Conservation (phyloP, 2,329 filamentous ascomycete genomes). For the Hypoxylon sp. region DNA sequence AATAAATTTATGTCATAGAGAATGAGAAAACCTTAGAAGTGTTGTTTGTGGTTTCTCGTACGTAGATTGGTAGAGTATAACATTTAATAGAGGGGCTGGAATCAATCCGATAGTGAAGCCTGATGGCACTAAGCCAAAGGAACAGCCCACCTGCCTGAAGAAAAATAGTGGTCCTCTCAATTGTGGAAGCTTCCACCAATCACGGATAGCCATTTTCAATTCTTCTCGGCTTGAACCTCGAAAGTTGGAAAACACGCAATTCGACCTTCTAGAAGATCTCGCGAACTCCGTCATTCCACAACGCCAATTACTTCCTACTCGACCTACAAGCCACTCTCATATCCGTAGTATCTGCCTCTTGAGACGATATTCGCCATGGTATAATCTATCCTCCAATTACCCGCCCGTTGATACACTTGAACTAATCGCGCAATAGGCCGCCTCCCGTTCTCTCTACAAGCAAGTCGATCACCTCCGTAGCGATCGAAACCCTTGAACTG, state of each 20-base stretch:
- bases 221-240: constrained; percentile 32
- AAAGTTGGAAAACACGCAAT: constrained; percentile 33
- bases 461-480: constrained; percentile 59
- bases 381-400: constrained; percentile 53
- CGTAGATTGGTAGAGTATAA: background rate
- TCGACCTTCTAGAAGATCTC: constrained; percentile 21
- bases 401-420: constrained; percentile 28
- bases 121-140: constrained; percentile 3
- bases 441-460: constrained; percentile 71
- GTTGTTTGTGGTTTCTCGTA: background rate
- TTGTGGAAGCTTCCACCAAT: constrained; percentile 57
- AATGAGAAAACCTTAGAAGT: constrained; percentile 3
- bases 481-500: constrained; percentile 43
- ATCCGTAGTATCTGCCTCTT: constrained; percentile 7
- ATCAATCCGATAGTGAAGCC: constrained; percentile 2
- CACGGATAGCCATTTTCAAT: constrained; percentile 49
- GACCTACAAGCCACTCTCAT: constrained; percentile 1
- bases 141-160: constrained; percentile 22
- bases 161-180: constrained; percentile 35
- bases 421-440: constrained; percentile 59
- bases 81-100: constrained; percentile 3
- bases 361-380: constrained; percentile 65
- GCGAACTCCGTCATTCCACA: constrained; percentile 27
- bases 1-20: background rate
- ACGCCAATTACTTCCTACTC: constrained; percentile 14